Conservation (phyloP, 805 yeast genomes). For the Barnettozyma pratensis region DNA sequence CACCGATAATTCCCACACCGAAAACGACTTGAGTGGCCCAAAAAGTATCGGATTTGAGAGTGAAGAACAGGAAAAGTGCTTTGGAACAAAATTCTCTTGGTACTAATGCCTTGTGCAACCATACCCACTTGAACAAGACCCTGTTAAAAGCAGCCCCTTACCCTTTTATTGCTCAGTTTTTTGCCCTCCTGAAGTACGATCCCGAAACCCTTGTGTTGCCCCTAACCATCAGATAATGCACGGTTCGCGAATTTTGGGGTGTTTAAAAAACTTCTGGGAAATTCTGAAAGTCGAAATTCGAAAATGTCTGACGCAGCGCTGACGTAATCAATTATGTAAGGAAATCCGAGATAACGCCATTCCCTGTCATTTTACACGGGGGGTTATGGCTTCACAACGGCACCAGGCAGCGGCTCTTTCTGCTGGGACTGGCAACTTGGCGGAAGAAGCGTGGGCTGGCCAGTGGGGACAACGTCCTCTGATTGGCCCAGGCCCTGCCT, state of each 20-base stretch:
- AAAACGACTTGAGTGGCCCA: background rate
- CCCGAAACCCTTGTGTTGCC: background rate
- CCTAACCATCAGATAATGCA: constrained; percentile 9
- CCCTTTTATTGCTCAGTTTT: background rate
- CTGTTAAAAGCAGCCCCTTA: background rate
- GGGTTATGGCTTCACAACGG: no score
- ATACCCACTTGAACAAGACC: background rate
- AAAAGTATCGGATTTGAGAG: background rate
- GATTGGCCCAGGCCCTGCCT: no score
- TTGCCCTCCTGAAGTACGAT: background rate
- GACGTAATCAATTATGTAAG: no score
- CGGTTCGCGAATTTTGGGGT: constrained; percentile 9
- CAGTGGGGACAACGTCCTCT: no score
- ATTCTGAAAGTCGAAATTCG: no score
- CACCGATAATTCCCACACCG: constrained; percentile 9
- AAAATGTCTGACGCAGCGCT: no score
- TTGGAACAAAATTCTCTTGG: background rate
- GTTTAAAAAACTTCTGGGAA: background rate
- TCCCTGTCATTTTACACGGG: no score
- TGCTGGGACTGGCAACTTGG: no score
- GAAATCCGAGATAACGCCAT: no score
- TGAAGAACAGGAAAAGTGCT: background rate
- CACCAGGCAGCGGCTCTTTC: no score
- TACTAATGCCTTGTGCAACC: background rate
- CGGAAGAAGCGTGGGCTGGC: no score